phyloP scores from a whole-genome alignment of 129 eudicot genomes.

The Flaveria robusta region DNA sequence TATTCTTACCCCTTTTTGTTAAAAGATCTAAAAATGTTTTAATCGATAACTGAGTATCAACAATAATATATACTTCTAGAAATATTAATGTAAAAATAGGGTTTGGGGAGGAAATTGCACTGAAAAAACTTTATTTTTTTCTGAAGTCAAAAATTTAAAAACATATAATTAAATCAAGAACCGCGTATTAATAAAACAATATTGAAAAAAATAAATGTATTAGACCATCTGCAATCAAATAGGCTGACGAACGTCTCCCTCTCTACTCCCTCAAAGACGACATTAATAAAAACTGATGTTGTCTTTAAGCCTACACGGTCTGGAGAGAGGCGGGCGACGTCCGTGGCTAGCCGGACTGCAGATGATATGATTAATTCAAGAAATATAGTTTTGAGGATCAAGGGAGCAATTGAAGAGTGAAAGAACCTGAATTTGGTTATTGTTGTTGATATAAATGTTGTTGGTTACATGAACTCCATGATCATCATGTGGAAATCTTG shows the following conservation, averaged over 20 bases:
- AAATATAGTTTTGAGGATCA: not conserved
- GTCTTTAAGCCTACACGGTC: too few species aligned
- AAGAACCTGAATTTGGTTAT: conserved; percentile 5
- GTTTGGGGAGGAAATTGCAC: conserved; percentile 16
- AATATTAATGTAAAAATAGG: not conserved
- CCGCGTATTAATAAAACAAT: not conserved
- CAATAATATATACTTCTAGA: not conserved
- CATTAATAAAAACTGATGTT: too few species aligned
- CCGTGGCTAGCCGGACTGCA: too few species aligned
- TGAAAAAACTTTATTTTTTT: not conserved
- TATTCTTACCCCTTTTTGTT: conserved; percentile 14
- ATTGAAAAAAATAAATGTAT: not conserved
- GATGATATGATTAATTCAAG: not conserved
- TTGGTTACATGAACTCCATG: not conserved
- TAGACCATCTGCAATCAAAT: too few species aligned
- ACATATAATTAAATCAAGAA: conserved; percentile 3
- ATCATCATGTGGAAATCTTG: not conserved
- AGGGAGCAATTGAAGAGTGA: not conserved
- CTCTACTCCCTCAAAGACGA: too few species aligned
- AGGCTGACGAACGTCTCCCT: too few species aligned
- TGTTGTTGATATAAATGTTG: not conserved
- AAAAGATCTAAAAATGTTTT: conserved; percentile 8
- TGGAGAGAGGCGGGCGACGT: too few species aligned
- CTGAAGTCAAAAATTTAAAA: not conserved
- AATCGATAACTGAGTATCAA: conserved; percentile 27